Conservation (phyloP, 768 basidiomycete genomes). For the Tephrocybe sp. region DNA sequence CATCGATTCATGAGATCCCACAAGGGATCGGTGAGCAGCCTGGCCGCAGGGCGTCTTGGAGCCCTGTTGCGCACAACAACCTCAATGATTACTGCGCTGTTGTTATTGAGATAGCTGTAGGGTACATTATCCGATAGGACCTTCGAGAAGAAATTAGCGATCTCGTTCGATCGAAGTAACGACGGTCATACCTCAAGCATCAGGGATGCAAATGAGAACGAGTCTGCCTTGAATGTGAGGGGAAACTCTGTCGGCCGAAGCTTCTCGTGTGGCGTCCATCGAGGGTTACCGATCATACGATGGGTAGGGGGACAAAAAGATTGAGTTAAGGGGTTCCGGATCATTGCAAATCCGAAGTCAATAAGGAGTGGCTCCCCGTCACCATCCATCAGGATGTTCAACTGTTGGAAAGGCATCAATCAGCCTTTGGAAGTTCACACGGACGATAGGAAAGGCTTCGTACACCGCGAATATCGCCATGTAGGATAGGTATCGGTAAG, state of each 20-base stretch:
- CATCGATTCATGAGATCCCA: conserved; percentile 14
- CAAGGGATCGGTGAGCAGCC: conserved; percentile 12
- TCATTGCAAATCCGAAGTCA: conserved; percentile 11
- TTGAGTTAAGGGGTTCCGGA: conserved; percentile 1
- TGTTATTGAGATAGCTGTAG: conserved; percentile 10
- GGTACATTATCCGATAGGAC: conserved; percentile 15
- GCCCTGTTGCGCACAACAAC: conserved; percentile 11
- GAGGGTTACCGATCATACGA: conserved; percentile 1
- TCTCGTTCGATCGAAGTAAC: background rate
- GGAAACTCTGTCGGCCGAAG: conserved; percentile 7
- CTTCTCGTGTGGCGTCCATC: conserved; percentile 17
- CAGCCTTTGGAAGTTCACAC: background rate
- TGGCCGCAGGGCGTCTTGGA: conserved; percentile 14
- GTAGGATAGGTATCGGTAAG: conserved; percentile 11
- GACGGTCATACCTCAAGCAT: conserved; percentile 13
- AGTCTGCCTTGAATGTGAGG: conserved; percentile 16
- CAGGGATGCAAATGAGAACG: conserved; percentile 16
- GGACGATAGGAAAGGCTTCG: background rate
- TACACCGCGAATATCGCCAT: conserved; percentile 20
- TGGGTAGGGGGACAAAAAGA: conserved; percentile 2
- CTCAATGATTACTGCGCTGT: conserved; percentile 18
- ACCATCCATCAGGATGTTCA: conserved; percentile 15
- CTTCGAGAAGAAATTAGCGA: background rate
- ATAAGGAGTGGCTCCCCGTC: conserved; percentile 13
- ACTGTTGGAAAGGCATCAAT: background rate